phyloP scores from a whole-genome alignment of 805 yeast genomes.

The Sporopachydermia lactativora region DNA sequence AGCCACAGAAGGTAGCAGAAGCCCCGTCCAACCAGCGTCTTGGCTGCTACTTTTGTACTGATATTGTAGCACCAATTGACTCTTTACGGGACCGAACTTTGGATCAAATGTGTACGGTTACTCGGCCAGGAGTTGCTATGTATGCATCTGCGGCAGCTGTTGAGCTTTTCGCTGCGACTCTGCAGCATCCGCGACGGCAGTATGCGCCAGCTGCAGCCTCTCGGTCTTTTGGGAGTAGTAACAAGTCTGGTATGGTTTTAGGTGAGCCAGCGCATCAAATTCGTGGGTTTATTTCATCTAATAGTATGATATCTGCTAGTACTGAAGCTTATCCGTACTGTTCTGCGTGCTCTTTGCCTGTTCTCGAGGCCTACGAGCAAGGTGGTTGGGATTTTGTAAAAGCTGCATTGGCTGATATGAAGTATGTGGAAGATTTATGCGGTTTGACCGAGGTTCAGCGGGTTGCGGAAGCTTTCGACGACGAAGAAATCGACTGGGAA shows the following conservation, averaged over 20 bases:
- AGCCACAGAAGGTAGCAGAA: not conserved
- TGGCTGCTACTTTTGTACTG: constrained; percentile 95
- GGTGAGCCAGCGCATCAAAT: constrained; percentile 84
- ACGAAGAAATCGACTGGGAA: too few species aligned
- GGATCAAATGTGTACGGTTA: constrained; percentile 98
- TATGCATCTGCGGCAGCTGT: constrained; percentile 80
- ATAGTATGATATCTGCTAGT: constrained; percentile 45
- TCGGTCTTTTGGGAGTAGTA: constrained; percentile 10
- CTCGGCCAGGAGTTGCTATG: constrained; percentile 90
- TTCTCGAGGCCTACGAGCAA: constrained; percentile 34
- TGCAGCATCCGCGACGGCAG: constrained; percentile 49
- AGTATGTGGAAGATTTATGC: constrained; percentile 59
- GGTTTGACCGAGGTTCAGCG: constrained; percentile 67
- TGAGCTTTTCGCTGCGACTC: constrained; percentile 59
- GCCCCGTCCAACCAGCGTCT: constrained; percentile 27
- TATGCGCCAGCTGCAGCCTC: constrained; percentile 24
- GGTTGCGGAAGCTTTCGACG: constrained; percentile 37
- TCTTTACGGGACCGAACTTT: constrained; percentile 76
- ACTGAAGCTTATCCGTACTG: constrained; percentile 69
- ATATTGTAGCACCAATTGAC: constrained; percentile 87
- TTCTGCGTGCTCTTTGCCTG: constrained; percentile 67
- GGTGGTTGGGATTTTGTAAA: constrained; percentile 76
- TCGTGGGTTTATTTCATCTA: constrained; percentile 68
- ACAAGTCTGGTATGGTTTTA: constrained; percentile 25
- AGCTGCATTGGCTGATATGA: constrained; percentile 49